A percentile compares a stretch with the other conserved stretches of the same genome.
Conservation (phyloP, 2,329 filamentous ascomycete genomes). For the Neocucurbitaria cava region DNA sequence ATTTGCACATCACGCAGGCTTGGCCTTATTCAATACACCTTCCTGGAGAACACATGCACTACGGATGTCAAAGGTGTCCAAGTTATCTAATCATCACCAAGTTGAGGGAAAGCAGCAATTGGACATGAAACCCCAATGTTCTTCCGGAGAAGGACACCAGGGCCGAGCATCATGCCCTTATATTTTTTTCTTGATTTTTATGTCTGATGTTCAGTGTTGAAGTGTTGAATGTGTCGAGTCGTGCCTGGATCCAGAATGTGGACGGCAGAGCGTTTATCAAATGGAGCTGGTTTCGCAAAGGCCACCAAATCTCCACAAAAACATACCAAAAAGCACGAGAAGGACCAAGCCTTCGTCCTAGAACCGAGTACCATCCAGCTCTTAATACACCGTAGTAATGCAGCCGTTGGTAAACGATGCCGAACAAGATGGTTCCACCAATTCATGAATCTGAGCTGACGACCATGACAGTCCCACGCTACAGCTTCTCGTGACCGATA, state of each 20-base stretch:
- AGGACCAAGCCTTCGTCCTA: slow-evolving; percentile 18
- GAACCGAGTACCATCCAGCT: slow-evolving; percentile 14
- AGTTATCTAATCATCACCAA: slow-evolving; percentile 7
- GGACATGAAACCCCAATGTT: slow-evolving; percentile 39
- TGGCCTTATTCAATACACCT: background rate
- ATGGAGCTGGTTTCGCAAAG: slow-evolving; percentile 20
- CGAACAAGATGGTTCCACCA: slow-evolving; percentile 15
- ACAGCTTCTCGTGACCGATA: slow-evolving; percentile 12
- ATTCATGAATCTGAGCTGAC: slow-evolving; percentile 8
- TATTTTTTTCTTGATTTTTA: slow-evolving; percentile 42
- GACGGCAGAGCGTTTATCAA: slow-evolving; percentile 28
- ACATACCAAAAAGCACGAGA: slow-evolving; percentile 7
- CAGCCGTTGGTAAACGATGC: slow-evolving; percentile 20
- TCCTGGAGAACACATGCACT: background rate
- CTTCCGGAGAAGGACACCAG: slow-evolving; percentile 10
- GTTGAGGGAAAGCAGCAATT: slow-evolving; percentile 8
- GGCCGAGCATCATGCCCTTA: slow-evolving; percentile 44
- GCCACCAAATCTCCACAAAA: slow-evolving; percentile 19
- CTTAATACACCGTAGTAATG: slow-evolving; percentile 15
- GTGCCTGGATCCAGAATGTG: slow-evolving; percentile 32
- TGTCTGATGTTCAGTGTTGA: slow-evolving; percentile 23
- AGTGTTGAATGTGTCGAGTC: slow-evolving; percentile 28
- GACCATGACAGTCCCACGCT: slow-evolving; percentile 15
- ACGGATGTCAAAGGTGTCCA: background rate
- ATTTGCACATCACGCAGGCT: too few species aligned